phyloP scores from a whole-genome alignment of 345 rosid genomes.

The Draba incana region DNA sequence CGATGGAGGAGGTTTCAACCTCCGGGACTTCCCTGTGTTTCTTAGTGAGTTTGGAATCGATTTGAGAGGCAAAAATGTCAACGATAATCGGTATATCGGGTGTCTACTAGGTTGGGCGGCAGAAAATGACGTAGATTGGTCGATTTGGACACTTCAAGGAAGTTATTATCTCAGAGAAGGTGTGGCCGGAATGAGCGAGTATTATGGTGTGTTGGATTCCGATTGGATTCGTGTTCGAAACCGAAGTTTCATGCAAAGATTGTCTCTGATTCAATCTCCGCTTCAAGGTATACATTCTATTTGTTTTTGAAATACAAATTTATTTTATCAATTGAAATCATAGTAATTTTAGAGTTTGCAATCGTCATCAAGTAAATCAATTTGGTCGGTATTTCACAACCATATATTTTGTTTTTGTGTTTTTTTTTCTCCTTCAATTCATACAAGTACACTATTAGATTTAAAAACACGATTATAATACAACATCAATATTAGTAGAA shows the following conservation, averaged over 20 bases:
- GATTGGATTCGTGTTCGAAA: constrained; percentile 58
- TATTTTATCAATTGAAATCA: too few relatives aligned
- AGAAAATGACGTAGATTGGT: constrained; percentile 84
- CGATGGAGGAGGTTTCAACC: constrained; percentile 55
- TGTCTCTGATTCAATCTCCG: constrained; percentile 62
- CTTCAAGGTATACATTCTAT: constrained; percentile 50
- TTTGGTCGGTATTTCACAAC: too few relatives aligned
- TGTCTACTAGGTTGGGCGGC: constrained; percentile 71
- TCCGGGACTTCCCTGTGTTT: constrained; percentile 59
- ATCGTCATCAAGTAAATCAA: background rate
- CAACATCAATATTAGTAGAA: too few relatives aligned
- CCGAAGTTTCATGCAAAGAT: constrained; percentile 48
- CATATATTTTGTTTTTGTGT: too few relatives aligned
- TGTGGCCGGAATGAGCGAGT: constrained; percentile 58
- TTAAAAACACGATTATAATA: too few relatives aligned
- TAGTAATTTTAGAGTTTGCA: background rate
- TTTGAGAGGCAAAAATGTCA: constrained; percentile 58
- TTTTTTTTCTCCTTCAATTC: too few relatives aligned
- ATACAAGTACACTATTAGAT: too few relatives aligned
- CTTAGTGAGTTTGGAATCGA: constrained; percentile 78
- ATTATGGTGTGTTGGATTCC: constrained; percentile 60
- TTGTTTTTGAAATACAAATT: background rate
- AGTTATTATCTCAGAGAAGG: constrained; percentile 80
- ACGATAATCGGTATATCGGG: constrained; percentile 65
- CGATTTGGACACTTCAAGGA: constrained; percentile 73